Evolutionary conservation across 2,329 filamentous ascomycete species (phyloP), one percentile per base, ranked within the genome.

Genomic region (Juglanconis sp.): DNA sequence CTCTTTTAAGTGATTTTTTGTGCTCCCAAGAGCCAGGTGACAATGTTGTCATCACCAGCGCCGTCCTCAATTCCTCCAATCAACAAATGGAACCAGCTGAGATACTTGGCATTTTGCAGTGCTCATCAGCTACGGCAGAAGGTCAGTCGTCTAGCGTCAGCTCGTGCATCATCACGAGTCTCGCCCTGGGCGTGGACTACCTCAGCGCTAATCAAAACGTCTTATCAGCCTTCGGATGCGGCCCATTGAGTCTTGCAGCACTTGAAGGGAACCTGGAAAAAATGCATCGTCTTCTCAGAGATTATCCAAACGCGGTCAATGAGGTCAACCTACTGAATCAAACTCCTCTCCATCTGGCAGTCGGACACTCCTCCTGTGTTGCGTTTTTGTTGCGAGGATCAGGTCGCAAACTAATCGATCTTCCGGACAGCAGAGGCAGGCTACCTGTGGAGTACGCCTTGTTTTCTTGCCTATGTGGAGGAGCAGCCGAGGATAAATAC

Each of bases 231-330:
- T 48, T 56, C 3, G 44, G 32, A 10, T 56, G 44, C 32, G 40
- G 53, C n/a, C 44, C 44, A 38, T 48, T 56, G 32, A 56, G 53
- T 31, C 40, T 56, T 13, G 44, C 53, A 30, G 53, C 53, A 56
- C 44, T 56, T 40, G 40, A 9, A 38, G 53, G 32, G 2, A 15
- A 56, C 10, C 9, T 40, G 5, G 8, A 48, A 9, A 30, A 36
- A 24, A 48, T 48, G 15, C 8, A 38, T 2, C 6, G 4, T 9
- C 15, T 56, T 7, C 15, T 56, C 40, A 31, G 6, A 6, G 35
- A 38, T 11, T 38, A 13, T 56, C 53, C 31, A 4, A n/a, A 56
- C 32, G 15, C 42, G 15, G 34, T 56, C 10, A 24, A 56, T n/a
- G 53, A 56, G 42, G 31, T 36, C 9, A 56, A 56, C n/a, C 8